phyloP scores from a whole-genome alignment of 805 yeast genomes.

The Cyberlindnera japonica region DNA sequence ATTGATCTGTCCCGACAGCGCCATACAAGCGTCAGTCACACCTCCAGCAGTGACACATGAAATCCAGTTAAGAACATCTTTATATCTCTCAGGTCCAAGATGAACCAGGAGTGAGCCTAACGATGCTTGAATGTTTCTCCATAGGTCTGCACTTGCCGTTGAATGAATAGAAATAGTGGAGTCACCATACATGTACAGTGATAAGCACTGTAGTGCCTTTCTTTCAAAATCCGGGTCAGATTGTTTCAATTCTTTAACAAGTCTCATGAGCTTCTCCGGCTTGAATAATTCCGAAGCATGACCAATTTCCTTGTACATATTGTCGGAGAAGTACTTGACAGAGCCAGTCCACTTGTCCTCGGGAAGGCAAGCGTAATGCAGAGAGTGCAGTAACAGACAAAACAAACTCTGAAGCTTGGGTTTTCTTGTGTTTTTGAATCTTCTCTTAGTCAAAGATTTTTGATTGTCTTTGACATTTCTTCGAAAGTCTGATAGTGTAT shows the following conservation, averaged over 20 bases:
- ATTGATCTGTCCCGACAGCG: conserved; percentile 28
- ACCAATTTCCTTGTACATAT: conserved; percentile 4
- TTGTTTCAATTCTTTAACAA: not conserved
- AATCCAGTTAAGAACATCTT: conserved; percentile 16
- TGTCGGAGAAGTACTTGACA: conserved; percentile 3
- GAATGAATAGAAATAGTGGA: not conserved
- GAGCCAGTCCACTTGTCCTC: conserved; percentile 2
- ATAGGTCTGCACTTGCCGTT: not conserved
- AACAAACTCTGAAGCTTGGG: conserved; percentile 13
- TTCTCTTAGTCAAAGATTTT: conserved; percentile 1
- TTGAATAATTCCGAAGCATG: not conserved
- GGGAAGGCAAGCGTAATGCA: conserved; percentile 16
- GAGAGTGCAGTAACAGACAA: conserved; percentile 16
- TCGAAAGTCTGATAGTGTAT: conserved; percentile 11
- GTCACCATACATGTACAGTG: conserved; percentile 15
- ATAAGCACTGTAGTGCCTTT: conserved; percentile 5
- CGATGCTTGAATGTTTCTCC: conserved; percentile 6
- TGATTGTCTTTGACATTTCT: conserved; percentile 11
- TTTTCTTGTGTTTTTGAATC: conserved; percentile 8
- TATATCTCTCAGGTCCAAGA: conserved; percentile 4
- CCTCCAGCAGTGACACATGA: conserved; percentile 31
- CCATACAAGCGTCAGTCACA: conserved; percentile 33
- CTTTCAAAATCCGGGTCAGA: conserved; percentile 4
- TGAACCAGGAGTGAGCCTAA: conserved; percentile 5
- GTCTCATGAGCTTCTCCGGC: not conserved